Percentiles rank a stretch among this genome's conserved stretches.
These are phyloP conservation scores for Pythium folliculosum DNA, from an alignment of 352 stramenopile genomes.

Conservation along the genomic window DNA sequence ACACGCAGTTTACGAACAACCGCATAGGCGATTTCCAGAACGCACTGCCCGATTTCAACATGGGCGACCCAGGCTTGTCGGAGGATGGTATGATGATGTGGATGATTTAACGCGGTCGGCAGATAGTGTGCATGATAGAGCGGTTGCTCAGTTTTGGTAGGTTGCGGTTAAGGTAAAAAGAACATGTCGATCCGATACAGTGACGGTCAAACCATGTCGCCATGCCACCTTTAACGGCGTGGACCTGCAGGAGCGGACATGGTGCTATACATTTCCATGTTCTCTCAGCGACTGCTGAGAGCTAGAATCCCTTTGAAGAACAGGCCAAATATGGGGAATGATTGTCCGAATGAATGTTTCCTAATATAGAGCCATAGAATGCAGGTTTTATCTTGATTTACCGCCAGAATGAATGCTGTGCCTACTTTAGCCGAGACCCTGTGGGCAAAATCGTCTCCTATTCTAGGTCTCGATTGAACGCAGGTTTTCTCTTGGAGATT, in stretches of 20 bases:
- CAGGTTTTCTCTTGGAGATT: not conserved
- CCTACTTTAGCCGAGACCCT: not conserved
- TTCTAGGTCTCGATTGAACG: not conserved
- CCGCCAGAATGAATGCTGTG: not conserved
- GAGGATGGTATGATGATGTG: conserved; percentile 87
- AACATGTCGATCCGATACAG: too few relatives aligned
- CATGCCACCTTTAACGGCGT: too few relatives aligned
- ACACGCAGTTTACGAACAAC: conserved; percentile 65
- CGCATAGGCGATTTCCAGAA: conserved; percentile 56
- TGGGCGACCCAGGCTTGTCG: conserved; percentile 65
- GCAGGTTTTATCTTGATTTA: conserved; percentile 2
- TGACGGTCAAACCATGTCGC: too few relatives aligned
- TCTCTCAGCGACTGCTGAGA: conserved; percentile 7
- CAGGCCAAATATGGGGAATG: conserved; percentile 6
- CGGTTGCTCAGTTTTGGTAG: conserved; percentile 5
- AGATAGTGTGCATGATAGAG: not conserved
- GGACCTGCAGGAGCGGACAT: too few relatives aligned
- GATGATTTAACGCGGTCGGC: conserved; percentile 59
- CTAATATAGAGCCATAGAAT: not conserved
- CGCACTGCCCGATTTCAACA: conserved; percentile 66
- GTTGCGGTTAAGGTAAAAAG: not conserved
- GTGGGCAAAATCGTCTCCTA: not conserved
- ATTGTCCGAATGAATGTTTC: conserved; percentile 9
- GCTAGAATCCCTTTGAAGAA: not conserved
- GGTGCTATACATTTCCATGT: too few relatives aligned